phyloP scores from a whole-genome alignment of 2,329 filamentous ascomycete genomes.

The Aureobasidium leucospermi region DNA sequence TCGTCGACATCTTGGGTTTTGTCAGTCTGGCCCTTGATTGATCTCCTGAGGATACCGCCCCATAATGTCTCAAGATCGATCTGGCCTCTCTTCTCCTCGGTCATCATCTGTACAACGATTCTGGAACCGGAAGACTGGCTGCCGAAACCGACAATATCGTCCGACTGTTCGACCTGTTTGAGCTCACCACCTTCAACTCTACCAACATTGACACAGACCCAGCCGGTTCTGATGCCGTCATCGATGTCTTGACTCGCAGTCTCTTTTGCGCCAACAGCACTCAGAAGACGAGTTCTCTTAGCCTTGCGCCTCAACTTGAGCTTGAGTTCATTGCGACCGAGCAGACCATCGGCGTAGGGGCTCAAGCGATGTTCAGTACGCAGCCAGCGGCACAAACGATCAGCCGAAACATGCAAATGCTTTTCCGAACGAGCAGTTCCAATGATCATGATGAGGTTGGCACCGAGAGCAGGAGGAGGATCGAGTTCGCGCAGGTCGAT shows the following conservation, averaged over 20 bases:
- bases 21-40: constrained; percentile 28
- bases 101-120: constrained; percentile 65
- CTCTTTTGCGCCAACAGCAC: constrained; percentile 54
- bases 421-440: constrained; percentile 87
- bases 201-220: constrained; percentile 91
- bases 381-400: constrained; percentile 82
- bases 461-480: constrained; percentile 77
- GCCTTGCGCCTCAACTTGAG: constrained; percentile 74
- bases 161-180: constrained; percentile 19
- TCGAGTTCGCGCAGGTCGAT: constrained; percentile 79
- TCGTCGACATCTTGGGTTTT: constrained; percentile 5
- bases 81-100: constrained; percentile 60
- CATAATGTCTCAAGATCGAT: constrained; percentile 61
- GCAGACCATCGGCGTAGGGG: constrained; percentile 76
- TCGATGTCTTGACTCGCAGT: constrained; percentile 58
- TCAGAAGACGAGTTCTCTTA: constrained; percentile 73
- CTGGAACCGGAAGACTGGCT: constrained; percentile 48
- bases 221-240: constrained; percentile 85
- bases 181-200: constrained; percentile 63
- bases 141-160: constrained; percentile 71
- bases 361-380: constrained; percentile 63
- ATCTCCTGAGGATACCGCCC: constrained; percentile 41
- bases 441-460: constrained; percentile 86
- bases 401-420: constrained; percentile 84
- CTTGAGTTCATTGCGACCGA: constrained; percentile 87